phyloP scores from a whole-genome alignment of 192 early-diverging fungal species.

The Paraglomus brasilianum region DNA sequence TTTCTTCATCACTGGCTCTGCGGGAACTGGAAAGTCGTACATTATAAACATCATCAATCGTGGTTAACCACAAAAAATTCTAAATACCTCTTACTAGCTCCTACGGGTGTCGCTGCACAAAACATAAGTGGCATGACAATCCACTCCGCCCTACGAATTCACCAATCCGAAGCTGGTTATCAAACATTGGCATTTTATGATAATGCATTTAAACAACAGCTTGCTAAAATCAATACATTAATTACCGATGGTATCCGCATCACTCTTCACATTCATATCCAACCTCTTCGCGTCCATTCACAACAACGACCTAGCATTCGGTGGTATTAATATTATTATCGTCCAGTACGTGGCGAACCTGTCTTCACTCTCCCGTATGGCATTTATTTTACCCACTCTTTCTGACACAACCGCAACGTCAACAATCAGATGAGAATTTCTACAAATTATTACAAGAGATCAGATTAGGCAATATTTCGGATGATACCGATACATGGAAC shows the following conservation, averaged over 20 bases:
- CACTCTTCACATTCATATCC: neutral
- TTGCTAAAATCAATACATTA: neutral
- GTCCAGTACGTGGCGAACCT: neutral
- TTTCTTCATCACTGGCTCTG: constrained; percentile 2
- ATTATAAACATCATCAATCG: neutral
- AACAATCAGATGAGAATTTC: neutral
- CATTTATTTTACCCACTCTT: neutral
- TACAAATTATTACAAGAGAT: constrained; percentile 5
- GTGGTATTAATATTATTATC: neutral
- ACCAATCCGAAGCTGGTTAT: neutral
- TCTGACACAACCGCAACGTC: neutral
- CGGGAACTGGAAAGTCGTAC: neutral
- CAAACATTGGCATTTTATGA: constrained; percentile 2
- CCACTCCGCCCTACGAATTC: constrained; percentile 1
- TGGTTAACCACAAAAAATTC: neutral
- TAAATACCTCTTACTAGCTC: neutral
- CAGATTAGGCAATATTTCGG: neutral
- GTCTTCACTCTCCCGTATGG: neutral
- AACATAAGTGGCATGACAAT: neutral
- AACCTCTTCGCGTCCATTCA: neutral
- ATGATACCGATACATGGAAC: neutral
- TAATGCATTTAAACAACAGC: neutral
- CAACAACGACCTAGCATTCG: neutral
- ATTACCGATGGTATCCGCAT: neutral
- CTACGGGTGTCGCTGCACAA: neutral